phyloP scores from a whole-genome alignment of 164 flowering plant genomes.

The Stephania japonica region DNA sequence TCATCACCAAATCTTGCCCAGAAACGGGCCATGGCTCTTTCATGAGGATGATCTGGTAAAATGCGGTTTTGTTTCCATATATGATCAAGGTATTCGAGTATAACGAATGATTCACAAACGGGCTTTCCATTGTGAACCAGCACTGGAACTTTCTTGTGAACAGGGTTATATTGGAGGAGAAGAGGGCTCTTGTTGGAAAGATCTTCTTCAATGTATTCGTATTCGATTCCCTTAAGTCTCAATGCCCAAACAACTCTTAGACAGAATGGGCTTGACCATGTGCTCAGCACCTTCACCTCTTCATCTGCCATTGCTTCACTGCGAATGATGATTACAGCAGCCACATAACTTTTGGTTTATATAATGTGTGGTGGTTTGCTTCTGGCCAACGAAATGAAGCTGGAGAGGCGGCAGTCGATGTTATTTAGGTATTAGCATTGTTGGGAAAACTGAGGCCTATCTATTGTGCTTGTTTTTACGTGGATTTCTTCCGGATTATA shows the following conservation, averaged over 20 bases:
- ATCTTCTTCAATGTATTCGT: constrained; percentile 7
- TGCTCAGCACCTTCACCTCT: constrained; percentile 1
- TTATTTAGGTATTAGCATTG: no score
- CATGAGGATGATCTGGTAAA: neutral
- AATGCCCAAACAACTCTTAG: constrained; percentile 7
- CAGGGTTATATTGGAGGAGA: constrained; percentile 5
- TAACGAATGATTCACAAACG: neutral
- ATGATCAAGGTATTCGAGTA: neutral
- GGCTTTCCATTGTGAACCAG: constrained; percentile 10
- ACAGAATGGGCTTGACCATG: constrained; percentile 6
- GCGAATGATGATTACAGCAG: neutral
- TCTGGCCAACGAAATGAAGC: neutral
- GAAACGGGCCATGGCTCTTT: constrained; percentile 2
- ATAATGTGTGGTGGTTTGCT: no score
- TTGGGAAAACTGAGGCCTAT: no score
- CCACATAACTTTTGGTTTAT: neutral
- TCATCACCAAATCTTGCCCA: constrained; percentile 5
- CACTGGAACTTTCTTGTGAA: constrained; percentile 7
- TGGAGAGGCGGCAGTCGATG: neutral
- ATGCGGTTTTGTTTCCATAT: constrained; percentile 5
- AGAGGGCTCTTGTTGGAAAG: constrained; percentile 2
- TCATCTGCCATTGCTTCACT: constrained; percentile 2
- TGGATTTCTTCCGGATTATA: no score
- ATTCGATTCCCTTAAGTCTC: constrained; percentile 4
- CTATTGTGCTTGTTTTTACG: no score